Evolutionary conservation across 139 green algal genomes (phyloP).

Genomic region (Raphidocelis subcapitata): DNA sequence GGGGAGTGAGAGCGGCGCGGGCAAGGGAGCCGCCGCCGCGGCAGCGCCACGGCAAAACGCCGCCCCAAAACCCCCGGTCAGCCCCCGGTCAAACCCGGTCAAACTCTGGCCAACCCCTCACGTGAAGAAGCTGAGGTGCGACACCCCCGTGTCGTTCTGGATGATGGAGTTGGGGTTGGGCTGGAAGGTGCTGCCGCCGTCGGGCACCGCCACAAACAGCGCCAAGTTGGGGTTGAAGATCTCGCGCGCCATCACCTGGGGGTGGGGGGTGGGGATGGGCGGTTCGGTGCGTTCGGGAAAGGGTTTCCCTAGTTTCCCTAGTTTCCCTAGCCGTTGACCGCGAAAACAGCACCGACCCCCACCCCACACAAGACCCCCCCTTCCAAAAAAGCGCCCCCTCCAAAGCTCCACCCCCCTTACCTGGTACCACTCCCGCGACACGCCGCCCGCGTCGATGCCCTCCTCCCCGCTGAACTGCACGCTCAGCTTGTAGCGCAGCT

Average conservation of each 20-base stretch:
- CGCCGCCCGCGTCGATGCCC: slow-evolving; percentile 94
- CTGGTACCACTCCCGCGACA: slow-evolving; percentile 96
- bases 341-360: too few relatives aligned
- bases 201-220: slow-evolving; percentile 84
- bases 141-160: slow-evolving; percentile 83
- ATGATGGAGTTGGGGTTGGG: slow-evolving; percentile 92
- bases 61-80: too few relatives aligned
- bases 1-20: too few relatives aligned
- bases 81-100: too few relatives aligned
- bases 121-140: slow-evolving; percentile 97
- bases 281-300: too few relatives aligned
- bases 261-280: neutral
- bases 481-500: slow-evolving; percentile 79
- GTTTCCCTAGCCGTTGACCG: too few relatives aligned
- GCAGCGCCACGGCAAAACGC: too few relatives aligned
- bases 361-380: too few relatives aligned
- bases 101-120: too few relatives aligned
- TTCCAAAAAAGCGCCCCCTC: too few relatives aligned
- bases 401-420: slow-evolving; percentile 25
- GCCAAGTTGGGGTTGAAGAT: slow-evolving; percentile 95
- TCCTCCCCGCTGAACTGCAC: slow-evolving; percentile 94
- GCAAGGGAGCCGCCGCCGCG: too few relatives aligned
- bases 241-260: slow-evolving; percentile 88
- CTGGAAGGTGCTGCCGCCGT: slow-evolving; percentile 93
- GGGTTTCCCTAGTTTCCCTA: too few relatives aligned